Conservation (phyloP, 805 yeast genomes). For the Yarrowia sp. region DNA sequence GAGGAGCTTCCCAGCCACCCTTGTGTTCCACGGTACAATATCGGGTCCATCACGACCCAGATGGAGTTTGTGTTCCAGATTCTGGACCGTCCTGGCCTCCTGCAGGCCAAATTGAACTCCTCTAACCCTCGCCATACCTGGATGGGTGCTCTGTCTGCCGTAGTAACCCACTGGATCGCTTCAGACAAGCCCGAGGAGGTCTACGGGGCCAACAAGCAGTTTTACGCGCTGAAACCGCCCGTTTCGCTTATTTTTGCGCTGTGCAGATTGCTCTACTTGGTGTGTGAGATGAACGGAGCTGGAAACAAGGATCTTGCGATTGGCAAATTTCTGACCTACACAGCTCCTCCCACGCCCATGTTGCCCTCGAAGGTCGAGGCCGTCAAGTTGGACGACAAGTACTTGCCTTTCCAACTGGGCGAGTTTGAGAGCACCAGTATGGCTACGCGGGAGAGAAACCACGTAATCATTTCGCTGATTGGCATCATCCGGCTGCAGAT, state of each 20-base stretch:
- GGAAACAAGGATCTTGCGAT: not conserved
- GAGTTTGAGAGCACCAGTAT: not conserved
- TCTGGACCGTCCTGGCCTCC: not conserved
- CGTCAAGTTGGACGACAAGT: not conserved
- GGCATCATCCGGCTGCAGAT: constrained; percentile 3
- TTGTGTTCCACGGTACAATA: not conserved
- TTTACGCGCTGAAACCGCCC: not conserved
- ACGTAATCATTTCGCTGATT: not conserved
- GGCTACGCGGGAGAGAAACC: constrained; percentile 3
- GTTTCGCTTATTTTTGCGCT: constrained; percentile 5
- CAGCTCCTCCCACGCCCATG: not conserved
- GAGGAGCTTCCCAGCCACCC: constrained; percentile 2
- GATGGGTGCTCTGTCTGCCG: constrained; percentile 12
- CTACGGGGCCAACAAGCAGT: not conserved
- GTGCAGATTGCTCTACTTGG: not conserved
- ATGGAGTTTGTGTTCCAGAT: constrained; percentile 14
- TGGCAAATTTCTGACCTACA: not conserved
- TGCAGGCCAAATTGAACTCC: not conserved
- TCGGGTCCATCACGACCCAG: not conserved
- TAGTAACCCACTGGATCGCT: constrained; percentile 3
- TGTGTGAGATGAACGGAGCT: constrained; percentile 15
- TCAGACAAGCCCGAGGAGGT: not conserved
- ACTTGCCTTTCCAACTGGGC: constrained; percentile 3
- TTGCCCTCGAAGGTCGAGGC: constrained; percentile 2
- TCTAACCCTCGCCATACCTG: constrained; percentile 9